A percentile compares a stretch with the other conserved stretches of the same genome.
phyloP scores from a whole-genome alignment of 2,329 filamentous ascomycete genomes.

The Blumeriella jaapii region DNA sequence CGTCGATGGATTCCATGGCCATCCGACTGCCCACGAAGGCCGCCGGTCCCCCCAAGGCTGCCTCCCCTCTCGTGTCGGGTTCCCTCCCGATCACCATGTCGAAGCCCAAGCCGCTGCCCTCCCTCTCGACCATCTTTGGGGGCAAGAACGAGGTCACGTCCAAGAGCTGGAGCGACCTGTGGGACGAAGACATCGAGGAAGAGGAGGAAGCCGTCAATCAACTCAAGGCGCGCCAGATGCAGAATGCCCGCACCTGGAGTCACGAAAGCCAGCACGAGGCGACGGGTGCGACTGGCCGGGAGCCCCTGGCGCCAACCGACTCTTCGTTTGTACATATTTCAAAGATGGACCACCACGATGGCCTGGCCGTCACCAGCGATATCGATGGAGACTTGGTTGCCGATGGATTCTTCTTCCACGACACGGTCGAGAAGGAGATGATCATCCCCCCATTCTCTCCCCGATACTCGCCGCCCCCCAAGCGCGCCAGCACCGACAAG shows the following conservation, averaged over 20 bases:
- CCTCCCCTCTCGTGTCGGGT: slow-evolving; percentile 48
- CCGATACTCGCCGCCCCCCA: slow-evolving; percentile 55
- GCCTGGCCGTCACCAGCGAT: slow-evolving; percentile 31
- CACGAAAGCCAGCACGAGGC: slow-evolving; percentile 40
- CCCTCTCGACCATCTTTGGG: slow-evolving; percentile 63
- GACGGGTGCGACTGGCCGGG: slow-evolving; percentile 36
- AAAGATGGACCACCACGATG: slow-evolving; percentile 30
- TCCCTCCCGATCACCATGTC: slow-evolving; percentile 73
- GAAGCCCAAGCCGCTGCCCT: slow-evolving; percentile 52
- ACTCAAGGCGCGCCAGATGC: slow-evolving; percentile 45
- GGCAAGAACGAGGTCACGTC: slow-evolving; percentile 69
- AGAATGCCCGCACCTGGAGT: slow-evolving; percentile 69
- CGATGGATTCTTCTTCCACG: slow-evolving; percentile 65
- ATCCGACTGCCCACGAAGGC: slow-evolving; percentile 44
- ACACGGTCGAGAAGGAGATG: slow-evolving; percentile 37
- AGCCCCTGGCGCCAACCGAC: slow-evolving; percentile 42
- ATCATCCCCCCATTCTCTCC: slow-evolving; percentile 30
- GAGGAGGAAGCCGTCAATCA: slow-evolving; percentile 53
- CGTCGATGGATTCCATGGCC: slow-evolving; percentile 59
- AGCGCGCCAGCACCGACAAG: slow-evolving; percentile 61
- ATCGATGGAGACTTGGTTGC: slow-evolving; percentile 55
- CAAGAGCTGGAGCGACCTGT: slow-evolving; percentile 99
- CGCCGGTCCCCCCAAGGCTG: slow-evolving; percentile 37
- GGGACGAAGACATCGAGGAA: slow-evolving; percentile 78
- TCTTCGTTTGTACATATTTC: slow-evolving; percentile 38